These are phyloP conservation scores for Curvularia eragrostidis DNA, from an alignment of 2,329 filamentous ascomycete species.

Conservation along the genomic window DNA sequence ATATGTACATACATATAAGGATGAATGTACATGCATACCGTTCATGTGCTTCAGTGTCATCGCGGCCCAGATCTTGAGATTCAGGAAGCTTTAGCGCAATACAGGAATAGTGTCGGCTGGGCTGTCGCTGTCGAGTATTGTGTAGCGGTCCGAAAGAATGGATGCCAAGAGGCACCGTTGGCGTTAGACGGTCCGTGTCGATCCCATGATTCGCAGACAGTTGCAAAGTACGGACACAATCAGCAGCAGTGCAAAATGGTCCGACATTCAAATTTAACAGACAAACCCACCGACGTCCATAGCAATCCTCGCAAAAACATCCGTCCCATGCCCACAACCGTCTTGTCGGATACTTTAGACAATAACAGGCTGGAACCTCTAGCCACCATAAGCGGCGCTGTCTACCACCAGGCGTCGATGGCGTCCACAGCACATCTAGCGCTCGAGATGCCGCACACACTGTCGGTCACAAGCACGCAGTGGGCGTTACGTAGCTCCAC, in stretches of 20 bases:
- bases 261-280: background rate
- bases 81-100: background rate
- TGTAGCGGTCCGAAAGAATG: background rate
- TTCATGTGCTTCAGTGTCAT: background rate
- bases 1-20: too few relatives aligned
- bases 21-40: background rate
- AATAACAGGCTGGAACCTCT: background rate
- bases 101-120: background rate
- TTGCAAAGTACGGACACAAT: background rate
- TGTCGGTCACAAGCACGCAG: background rate
- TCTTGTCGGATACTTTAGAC: background rate
- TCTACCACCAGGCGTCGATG: background rate
- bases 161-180: slow-evolving; percentile 6
- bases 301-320: background rate
- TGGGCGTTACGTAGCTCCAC: background rate
- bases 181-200: background rate
- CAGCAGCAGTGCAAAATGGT: background rate
- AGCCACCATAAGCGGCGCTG: background rate
- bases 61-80: background rate
- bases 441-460: background rate
- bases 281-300: background rate
- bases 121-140: background rate
- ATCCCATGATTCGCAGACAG: background rate
- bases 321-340: background rate
- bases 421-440: background rate